Evolutionary conservation across 1,139 yeast species (phyloP).

Genomic region (Yamadazyma triangularis): DNA sequence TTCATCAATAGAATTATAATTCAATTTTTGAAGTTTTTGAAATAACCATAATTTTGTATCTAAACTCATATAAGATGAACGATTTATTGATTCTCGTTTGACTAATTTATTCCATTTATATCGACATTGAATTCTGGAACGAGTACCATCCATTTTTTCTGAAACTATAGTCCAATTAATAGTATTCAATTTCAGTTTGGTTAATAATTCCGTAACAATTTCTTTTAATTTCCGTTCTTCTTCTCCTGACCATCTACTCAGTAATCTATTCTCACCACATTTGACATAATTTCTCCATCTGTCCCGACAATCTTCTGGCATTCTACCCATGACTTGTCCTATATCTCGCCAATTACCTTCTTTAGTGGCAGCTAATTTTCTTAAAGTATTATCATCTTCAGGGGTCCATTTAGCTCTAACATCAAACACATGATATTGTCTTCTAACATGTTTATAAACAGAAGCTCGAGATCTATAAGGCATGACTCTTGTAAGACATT

Average conservation of each 20-base stretch:
- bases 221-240: conserved; percentile 63
- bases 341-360: conserved; percentile 85
- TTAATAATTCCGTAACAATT: conserved; percentile 47
- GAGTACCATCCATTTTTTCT: conserved; percentile 80
- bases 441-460: conserved; percentile 84
- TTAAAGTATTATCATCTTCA: conserved; percentile 69
- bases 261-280: conserved; percentile 72
- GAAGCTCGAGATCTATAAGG: conserved; percentile 86
- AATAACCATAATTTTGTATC: conserved; percentile 57
- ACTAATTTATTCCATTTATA: conserved; percentile 87
- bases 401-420: conserved; percentile 87
- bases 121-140: conserved; percentile 90
- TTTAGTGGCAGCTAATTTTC: conserved; percentile 56
- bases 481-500: conserved; percentile 64
- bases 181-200: conserved; percentile 17
- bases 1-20: conserved; percentile 41
- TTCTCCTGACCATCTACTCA: conserved; percentile 71
- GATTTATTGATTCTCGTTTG: conserved; percentile 52
- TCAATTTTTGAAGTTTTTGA: conserved; percentile 45
- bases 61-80: conserved; percentile 46
- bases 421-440: conserved; percentile 82
- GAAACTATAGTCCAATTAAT: conserved; percentile 91
- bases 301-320: conserved; percentile 98
- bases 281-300: conserved; percentile 94
- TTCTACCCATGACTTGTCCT: conserved; percentile 74